A percentile compares a stretch with the other conserved stretches of the same genome.
phyloP scores from a whole-genome alignment of 495 filamentous ascomycete species.

The Penicillium egyptiacum region DNA sequence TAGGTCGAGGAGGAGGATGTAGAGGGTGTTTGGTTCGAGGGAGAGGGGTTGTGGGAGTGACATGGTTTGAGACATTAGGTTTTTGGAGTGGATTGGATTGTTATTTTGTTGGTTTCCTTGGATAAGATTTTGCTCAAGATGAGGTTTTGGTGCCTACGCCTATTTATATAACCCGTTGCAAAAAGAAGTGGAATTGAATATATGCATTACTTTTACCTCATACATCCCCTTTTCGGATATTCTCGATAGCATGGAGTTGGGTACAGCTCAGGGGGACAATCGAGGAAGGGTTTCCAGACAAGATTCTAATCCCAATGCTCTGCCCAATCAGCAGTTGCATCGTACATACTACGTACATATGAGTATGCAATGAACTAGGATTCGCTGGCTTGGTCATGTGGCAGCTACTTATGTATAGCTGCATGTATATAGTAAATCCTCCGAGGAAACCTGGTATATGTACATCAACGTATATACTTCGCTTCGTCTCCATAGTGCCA shows the following conservation, averaged over 20 bases:
- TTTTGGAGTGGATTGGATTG: not conserved
- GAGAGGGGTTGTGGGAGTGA: not conserved
- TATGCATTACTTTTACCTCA: not conserved
- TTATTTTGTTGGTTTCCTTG: not conserved
- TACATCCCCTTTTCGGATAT: not conserved
- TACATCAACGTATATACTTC: not conserved
- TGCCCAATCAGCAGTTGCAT: not conserved
- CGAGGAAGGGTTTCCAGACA: not conserved
- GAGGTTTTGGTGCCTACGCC: not conserved
- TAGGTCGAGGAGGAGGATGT: constrained; percentile 25
- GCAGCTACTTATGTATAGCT: no score
- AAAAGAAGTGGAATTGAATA: not conserved
- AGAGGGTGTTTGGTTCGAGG: constrained; percentile 17
- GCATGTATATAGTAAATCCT: no score
- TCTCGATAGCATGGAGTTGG: not conserved
- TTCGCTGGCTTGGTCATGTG: not conserved
- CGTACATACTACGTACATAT: not conserved
- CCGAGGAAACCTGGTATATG: no score
- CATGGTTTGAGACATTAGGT: not conserved
- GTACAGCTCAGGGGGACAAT: not conserved
- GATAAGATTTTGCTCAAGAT: not conserved
- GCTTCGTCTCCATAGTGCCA: not conserved
- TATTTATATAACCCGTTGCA: no score
- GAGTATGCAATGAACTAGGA: no score
- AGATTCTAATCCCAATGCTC: not conserved